Evolutionary conservation across 2,329 filamentous ascomycete species (phyloP).

Genomic region (Ilyonectria sp.): DNA sequence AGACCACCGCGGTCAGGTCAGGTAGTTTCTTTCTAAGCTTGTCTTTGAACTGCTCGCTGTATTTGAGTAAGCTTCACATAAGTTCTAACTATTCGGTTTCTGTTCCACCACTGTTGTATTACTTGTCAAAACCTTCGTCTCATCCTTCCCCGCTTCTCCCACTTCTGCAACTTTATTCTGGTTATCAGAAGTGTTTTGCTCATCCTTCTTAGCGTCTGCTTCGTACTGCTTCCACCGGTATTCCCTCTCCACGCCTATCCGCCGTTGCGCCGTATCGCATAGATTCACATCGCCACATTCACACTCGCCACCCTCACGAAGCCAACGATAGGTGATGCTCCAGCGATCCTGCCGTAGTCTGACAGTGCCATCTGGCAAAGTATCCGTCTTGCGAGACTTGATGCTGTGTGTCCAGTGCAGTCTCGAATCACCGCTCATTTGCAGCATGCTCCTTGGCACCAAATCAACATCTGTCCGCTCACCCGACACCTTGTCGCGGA

Average conservation of each 20-base stretch:
- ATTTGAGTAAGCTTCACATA: not conserved
- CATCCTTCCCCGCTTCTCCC: not conserved
- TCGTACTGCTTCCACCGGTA: slow-evolving; percentile 63
- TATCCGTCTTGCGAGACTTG: slow-evolving; percentile 67
- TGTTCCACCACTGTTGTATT: too few relatives aligned
- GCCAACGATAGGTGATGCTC: slow-evolving; percentile 71
- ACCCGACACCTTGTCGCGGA: slow-evolving; percentile 49
- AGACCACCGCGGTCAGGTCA: not conserved
- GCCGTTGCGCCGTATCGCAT: slow-evolving; percentile 66
- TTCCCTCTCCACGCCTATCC: slow-evolving; percentile 63
- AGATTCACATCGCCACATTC: slow-evolving; percentile 65
- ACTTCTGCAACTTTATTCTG: not conserved
- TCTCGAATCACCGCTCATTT: slow-evolving; percentile 64
- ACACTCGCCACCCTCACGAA: slow-evolving; percentile 61
- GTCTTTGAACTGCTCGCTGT: not conserved
- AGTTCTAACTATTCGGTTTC: not conserved
- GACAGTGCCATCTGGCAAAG: slow-evolving; percentile 61
- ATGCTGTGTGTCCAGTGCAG: slow-evolving; percentile 72
- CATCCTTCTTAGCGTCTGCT: slow-evolving; percentile 37
- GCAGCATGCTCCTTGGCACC: slow-evolving; percentile 64
- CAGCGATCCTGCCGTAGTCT: slow-evolving; percentile 62
- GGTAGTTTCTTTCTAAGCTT: not conserved
- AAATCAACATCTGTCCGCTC: slow-evolving; percentile 62
- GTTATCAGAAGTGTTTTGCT: not conserved
- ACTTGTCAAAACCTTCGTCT: too few relatives aligned